Evolutionary conservation across 2,329 filamentous ascomycete genomes (phyloP), one percentile per base, ranked within the genome.

Genomic region (Tetracladium maxilliforme): DNA sequence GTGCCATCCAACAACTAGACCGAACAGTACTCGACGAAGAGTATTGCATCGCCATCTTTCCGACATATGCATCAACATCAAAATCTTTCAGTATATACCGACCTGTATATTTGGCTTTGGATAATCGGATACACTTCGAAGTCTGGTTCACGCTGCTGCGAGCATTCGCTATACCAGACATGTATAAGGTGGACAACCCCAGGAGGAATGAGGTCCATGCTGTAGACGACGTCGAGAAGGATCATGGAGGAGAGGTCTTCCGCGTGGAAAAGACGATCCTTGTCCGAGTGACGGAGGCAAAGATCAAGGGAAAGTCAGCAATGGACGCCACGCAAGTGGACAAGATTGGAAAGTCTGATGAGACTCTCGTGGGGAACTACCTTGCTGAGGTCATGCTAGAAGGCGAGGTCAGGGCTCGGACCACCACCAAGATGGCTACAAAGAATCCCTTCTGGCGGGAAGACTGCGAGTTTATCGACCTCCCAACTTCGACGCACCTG

Each of bases 71-170:
- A 1, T 64, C 78, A 7, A 71, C 70, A 12, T 68, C 81, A 2
- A 77, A 70, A 4, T 67, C 77, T 11, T 60, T 87, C 28, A 77
- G 78, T 6, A 68, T 87, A 15, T 74, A 83, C 30, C 72, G 81
- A n/a, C 87, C 90, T 0, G 74, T 95, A 18, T 94, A 92, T 44
- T 60, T 98, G 17, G 79, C 82, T 4, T 54, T 94, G 22, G 87
- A 95, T 38, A 86, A 71, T 14, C 70, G 86, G 21, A 72, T 92
- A 6, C 61, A 92, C n/a, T 93, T 92, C 40, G 90, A 98, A 46
- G 90, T 94, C 9, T 98, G 90, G 90, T 87, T 92, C 41, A 86
- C 93, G 6, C 58, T 98, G 7, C 51, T 98, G 16, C 71, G 87
- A 33, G 84, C 87, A 1, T 94, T 94, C 47, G 83, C 87, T 1